phyloP scores from a whole-genome alignment of 2,329 filamentous ascomycete species.

The Pleoardoris graminearum region DNA sequence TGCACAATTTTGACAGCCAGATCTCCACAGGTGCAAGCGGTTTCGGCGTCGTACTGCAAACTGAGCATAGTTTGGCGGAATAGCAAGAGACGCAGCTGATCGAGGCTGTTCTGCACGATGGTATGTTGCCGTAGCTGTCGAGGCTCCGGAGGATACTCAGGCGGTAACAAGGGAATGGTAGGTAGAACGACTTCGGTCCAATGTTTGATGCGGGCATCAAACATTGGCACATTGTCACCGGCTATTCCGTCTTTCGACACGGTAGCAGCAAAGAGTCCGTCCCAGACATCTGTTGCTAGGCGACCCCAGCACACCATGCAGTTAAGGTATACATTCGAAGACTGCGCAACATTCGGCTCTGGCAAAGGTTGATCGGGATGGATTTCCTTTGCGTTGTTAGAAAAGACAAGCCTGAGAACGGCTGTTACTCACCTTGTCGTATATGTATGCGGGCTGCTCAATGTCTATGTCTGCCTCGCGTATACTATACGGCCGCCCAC shows the following conservation, averaged over 20 bases:
- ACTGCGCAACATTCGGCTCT: conserved; percentile 15
- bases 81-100: conserved; percentile 31
- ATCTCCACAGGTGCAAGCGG: conserved; percentile 17
- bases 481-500: conserved; percentile 35
- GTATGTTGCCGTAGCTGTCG: conserved; percentile 19
- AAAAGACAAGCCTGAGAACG: background rate
- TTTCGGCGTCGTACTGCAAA: conserved; percentile 23
- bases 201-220: conserved; percentile 20
- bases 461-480: conserved; percentile 34
- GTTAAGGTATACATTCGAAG: conserved; percentile 24
- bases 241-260: conserved; percentile 10
- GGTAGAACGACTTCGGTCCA: conserved; percentile 14
- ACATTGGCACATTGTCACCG: conserved; percentile 14
- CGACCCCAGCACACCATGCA: conserved; percentile 32
- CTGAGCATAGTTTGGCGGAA: conserved; percentile 28
- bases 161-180: conserved; percentile 15
- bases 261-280: conserved; percentile 20
- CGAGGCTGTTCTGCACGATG: conserved; percentile 23
- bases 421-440: conserved; percentile 22
- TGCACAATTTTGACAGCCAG: conserved; percentile 22
- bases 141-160: conserved; percentile 11
- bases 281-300: conserved; percentile 28
- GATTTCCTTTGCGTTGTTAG: conserved; percentile 16
- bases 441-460: conserved; percentile 23
- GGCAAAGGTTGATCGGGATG: conserved; percentile 18